Evolutionary conservation across 2,329 filamentous ascomycete species (phyloP).

Genomic region (Fusarium sp.): DNA sequence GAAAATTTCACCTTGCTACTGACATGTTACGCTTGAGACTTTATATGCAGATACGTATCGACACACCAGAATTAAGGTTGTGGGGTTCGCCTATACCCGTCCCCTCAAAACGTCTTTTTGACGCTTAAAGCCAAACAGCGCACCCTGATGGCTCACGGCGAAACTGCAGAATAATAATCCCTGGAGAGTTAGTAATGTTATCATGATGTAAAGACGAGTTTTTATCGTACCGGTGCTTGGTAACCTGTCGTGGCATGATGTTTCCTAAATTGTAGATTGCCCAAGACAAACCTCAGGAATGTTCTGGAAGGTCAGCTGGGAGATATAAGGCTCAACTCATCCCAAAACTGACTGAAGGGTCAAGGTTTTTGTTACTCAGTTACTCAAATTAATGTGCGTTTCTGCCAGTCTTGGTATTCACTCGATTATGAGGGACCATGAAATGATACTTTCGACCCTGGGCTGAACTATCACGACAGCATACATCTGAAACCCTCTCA

Average conservation of each 20-base stretch:
- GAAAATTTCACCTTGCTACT: accelerated
- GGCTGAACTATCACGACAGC: background rate
- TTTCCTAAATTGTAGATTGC: background rate
- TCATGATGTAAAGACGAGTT: accelerated
- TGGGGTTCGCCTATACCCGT: background rate
- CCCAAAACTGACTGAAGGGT: background rate
- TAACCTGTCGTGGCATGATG: background rate
- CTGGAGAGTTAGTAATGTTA: no score
- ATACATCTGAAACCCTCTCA: background rate
- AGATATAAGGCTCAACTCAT: no score
- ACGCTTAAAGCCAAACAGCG: background rate
- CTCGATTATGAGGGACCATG: background rate
- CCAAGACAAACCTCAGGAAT: no score
- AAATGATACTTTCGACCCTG: background rate
- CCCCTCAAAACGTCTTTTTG: background rate
- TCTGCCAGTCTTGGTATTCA: background rate
- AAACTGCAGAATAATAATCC: background rate
- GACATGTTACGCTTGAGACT: background rate
- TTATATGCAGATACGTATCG: background rate
- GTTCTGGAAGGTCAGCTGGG: background rate
- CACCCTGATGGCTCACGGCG: background rate
- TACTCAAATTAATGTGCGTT: background rate
- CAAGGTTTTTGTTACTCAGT: accelerated
- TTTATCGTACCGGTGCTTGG: no score
- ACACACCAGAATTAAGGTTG: no score